These are phyloP conservation scores for Paraphoma sp. DNA, from an alignment of 2,329 filamentous ascomycete species.

Conservation along the genomic window DNA sequence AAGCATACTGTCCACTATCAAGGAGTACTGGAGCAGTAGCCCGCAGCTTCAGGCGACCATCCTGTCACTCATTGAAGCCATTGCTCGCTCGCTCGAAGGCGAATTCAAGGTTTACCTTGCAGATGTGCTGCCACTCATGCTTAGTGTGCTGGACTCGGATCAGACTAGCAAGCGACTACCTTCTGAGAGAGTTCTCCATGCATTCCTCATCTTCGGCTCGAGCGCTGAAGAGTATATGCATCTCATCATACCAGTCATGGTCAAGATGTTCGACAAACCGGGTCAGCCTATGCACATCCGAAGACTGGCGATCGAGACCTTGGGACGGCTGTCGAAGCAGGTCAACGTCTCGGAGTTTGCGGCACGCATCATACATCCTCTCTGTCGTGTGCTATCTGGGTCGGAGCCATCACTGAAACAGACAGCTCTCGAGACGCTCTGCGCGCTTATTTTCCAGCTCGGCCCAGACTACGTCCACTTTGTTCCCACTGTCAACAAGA, in stretches of 20 bases:
- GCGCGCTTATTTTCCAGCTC: slow-evolving; percentile 92
- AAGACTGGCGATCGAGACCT: slow-evolving; percentile 90
- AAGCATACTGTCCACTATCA: slow-evolving; percentile 83
- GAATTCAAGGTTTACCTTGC: slow-evolving; percentile 98
- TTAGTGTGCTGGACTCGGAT: slow-evolving; percentile 91
- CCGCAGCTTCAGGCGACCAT: slow-evolving; percentile 88
- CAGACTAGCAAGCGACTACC: slow-evolving; percentile 75
- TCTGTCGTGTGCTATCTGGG: slow-evolving; percentile 80
- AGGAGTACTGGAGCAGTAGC: slow-evolving; percentile 87
- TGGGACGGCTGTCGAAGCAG: slow-evolving; percentile 91
- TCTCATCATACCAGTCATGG: slow-evolving; percentile 93
- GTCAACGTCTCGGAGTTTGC: slow-evolving; percentile 98
- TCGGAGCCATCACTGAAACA: slow-evolving; percentile 76
- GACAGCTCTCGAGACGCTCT: slow-evolving; percentile 90
- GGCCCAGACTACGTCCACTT: slow-evolving; percentile 96
- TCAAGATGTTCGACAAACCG: slow-evolving; percentile 89
- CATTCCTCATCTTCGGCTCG: slow-evolving; percentile 93
- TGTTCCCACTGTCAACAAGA: slow-evolving; percentile 89
- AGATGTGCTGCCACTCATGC: slow-evolving; percentile 87
- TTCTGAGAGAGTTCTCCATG: slow-evolving; percentile 90
- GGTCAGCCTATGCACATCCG: slow-evolving; percentile 80
- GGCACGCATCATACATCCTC: slow-evolving; percentile 92
- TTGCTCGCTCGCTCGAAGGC: slow-evolving; percentile 90
- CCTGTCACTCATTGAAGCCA: slow-evolving; percentile 88
- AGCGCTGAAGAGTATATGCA: slow-evolving; percentile 99